These are phyloP conservation scores for Aristolochia contorta DNA, from an alignment of 164 flowering plant species.

Conservation along the genomic window DNA sequence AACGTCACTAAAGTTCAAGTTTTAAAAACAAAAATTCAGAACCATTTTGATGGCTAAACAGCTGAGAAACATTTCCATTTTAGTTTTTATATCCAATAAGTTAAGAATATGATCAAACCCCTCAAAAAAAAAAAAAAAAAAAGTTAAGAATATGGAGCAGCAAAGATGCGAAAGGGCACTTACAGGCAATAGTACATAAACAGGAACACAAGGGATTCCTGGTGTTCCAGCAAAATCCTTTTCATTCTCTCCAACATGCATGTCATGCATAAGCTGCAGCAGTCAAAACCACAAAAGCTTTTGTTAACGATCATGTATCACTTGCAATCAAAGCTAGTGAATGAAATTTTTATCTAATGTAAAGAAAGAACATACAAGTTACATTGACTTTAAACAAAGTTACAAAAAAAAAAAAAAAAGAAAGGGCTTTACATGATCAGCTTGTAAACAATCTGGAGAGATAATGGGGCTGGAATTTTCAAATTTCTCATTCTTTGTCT, in stretches of 20 bases:
- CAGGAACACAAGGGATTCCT: conserved; percentile 59
- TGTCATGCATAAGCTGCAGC: conserved; percentile 50
- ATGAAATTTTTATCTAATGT: no score
- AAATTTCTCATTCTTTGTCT: conserved; percentile 46
- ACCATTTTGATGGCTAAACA: no score
- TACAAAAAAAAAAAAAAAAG: not conserved
- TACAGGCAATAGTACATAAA: conserved; percentile 71
- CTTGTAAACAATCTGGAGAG: conserved; percentile 56
- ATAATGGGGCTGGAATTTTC: conserved; percentile 40
- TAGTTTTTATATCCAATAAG: not conserved
- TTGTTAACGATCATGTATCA: no score
- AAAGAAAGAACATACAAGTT: no score
- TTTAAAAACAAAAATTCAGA: no score
- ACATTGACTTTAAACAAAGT: no score
- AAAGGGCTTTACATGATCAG: conserved; percentile 49
- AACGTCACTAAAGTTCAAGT: no score
- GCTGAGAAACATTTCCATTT: no score
- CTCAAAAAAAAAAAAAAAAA: no score
- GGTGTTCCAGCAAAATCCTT: conserved; percentile 42
- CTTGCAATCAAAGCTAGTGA: no score
- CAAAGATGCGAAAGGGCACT: conserved; percentile 18
- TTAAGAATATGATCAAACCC: no score
- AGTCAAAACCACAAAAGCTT: conserved; percentile 7
- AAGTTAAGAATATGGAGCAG: not conserved
- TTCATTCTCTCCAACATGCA: conserved; percentile 30